A percentile compares a stretch with the other conserved stretches of the same genome.
These are phyloP conservation scores for Fusarium burgessii DNA, from an alignment of 2,329 filamentous ascomycete species.

Conservation along the genomic window DNA sequence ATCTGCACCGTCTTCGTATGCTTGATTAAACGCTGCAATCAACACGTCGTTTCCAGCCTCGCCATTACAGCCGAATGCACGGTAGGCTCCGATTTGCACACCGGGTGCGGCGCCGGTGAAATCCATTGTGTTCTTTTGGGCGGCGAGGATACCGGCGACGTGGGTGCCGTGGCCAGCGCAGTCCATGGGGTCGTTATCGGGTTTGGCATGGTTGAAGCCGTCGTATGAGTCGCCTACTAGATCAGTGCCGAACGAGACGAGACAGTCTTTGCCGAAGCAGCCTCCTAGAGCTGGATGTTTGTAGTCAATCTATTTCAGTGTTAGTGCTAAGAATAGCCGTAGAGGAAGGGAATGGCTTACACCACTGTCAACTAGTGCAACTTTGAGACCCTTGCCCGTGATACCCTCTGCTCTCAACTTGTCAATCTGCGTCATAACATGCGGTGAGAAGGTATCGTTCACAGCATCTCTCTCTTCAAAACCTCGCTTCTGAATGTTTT, in stretches of 20 bases:
- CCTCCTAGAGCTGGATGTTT: slow-evolving; percentile 72
- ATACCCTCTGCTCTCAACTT: slow-evolving; percentile 62
- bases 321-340: not conserved
- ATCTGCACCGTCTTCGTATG: slow-evolving; percentile 69
- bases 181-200: slow-evolving; percentile 66
- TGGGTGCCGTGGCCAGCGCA: slow-evolving; percentile 71
- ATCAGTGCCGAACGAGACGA: slow-evolving; percentile 69
- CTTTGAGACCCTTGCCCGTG: slow-evolving; percentile 64
- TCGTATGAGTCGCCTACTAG: slow-evolving; percentile 67
- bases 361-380: slow-evolving; percentile 67
- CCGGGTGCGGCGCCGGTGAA: slow-evolving; percentile 69
- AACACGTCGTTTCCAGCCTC: slow-evolving; percentile 66
- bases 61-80: slow-evolving; percentile 68
- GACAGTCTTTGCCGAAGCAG: slow-evolving; percentile 70
- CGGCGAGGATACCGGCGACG: slow-evolving; percentile 72
- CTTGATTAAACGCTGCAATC: slow-evolving; percentile 69
- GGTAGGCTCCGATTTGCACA: slow-evolving; percentile 67
- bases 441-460: slow-evolving; percentile 60
- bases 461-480: slow-evolving; percentile 22
- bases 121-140: slow-evolving; percentile 64
- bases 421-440: slow-evolving; percentile 68
- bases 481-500: slow-evolving; percentile 32
- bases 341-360: slow-evolving; percentile 52
- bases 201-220: slow-evolving; percentile 54
- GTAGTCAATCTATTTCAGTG: slow-evolving; percentile 64